Conservation (phyloP, 805 yeast species). For the Candida loeiensis region DNA sequence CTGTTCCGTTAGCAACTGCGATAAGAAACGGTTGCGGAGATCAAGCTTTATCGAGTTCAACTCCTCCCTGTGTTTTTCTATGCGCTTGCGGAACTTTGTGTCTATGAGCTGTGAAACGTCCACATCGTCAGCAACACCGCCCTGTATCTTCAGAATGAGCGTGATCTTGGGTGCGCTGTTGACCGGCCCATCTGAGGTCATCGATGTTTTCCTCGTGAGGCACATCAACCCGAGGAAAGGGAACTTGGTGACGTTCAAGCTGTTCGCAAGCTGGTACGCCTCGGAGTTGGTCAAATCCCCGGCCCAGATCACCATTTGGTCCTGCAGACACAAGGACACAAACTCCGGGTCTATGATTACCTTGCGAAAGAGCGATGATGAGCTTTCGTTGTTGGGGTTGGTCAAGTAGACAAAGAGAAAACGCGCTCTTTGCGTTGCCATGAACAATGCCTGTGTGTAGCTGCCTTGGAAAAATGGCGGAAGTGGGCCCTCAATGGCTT, state of each 20-base stretch:
- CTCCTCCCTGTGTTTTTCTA: conserved; percentile 58
- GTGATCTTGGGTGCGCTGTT: conserved; percentile 56
- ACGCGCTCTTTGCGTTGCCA: conserved; percentile 65
- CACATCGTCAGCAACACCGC: conserved; percentile 46
- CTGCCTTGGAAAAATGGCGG: conserved; percentile 66
- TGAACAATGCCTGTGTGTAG: conserved; percentile 72
- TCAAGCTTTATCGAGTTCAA: conserved; percentile 60
- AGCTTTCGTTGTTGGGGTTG: conserved; percentile 66
- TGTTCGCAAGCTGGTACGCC: conserved; percentile 76
- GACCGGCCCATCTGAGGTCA: conserved; percentile 56
- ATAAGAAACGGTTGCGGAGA: conserved; percentile 54
- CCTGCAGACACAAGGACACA: conserved; percentile 30
- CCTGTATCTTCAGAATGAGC: conserved; percentile 61
- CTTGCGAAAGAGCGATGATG: conserved; percentile 48
- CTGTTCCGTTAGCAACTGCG: conserved; percentile 57
- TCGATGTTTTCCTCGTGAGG: conserved; percentile 51
- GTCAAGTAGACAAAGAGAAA: conserved; percentile 74
- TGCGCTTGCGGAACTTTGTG: conserved; percentile 40
- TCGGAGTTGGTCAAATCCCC: conserved; percentile 82
- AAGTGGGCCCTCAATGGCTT: conserved; percentile 12
- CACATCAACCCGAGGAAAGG: conserved; percentile 83
- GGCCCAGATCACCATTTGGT: conserved; percentile 75
- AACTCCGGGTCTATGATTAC: conserved; percentile 53
- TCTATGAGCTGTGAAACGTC: conserved; percentile 30
- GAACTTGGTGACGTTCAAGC: conserved; percentile 63